Evolutionary conservation across 1,284 basidiomycete species (phyloP), one percentile per base, ranked within the genome.

Genomic region (Cerioporus squamosus): DNA sequence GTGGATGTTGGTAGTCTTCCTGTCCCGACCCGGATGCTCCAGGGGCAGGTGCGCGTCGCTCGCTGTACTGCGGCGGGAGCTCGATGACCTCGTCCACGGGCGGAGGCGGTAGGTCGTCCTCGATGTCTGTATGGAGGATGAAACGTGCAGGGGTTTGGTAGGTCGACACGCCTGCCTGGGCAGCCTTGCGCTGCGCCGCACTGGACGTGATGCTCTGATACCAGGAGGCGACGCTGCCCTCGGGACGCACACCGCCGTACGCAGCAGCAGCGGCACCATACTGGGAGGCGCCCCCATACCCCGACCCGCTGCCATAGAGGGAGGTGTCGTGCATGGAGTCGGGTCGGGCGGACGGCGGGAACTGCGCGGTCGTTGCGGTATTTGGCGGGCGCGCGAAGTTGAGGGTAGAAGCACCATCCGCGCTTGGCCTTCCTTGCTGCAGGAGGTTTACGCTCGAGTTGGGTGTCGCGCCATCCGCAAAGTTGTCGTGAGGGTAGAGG

Each of bases 11-110:
- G 26, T 29, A 9, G 26, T 29, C 10, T 14, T 20, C 23, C 2
- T 51, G 38, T 6, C 38, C 38, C 12, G 38, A 6, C 38, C 38
- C 23, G 17, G 26, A n/a, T 14, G 20, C 31, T 45, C 44, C 57
- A 29, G 26, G 26, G 26, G 38, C 31, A 0, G 75, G 73, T 44
- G 68, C 66, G 33, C 79, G 78, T 51, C 79, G 75, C 64, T 82
- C 87, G 46, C 79, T 80, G 68, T 93, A 93, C 72, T 86, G 84
- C 18, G 91, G 91, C 17, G 90, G 90, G 5, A 91, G 78, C 70
- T 93, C 91, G 17, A 92, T 79, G 22, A 90, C 74, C 9, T 81
- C 88, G 18, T 82, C 75, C 38, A 77, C 77, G 2, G 56, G 51
- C 17, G 78, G 75, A 18, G 78, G 76, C 15, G 77, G 55, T 17